These are phyloP conservation scores for Paulownia fortunei DNA, from an alignment of 257 asterid species.

Conservation along the genomic window DNA sequence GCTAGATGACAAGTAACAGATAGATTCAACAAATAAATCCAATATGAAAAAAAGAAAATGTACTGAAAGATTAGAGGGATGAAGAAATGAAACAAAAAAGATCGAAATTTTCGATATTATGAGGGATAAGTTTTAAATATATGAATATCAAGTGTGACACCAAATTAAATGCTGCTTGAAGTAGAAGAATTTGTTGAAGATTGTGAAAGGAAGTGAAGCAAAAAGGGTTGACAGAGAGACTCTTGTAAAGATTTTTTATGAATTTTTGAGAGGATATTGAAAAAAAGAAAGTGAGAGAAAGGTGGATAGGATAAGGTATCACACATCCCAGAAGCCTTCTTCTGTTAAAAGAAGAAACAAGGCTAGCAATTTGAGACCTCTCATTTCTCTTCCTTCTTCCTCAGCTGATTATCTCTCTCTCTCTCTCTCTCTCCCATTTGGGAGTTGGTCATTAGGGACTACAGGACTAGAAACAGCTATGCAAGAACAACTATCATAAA, in stretches of 20 bases:
- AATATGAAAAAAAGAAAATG: too few species aligned
- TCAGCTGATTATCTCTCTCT: background rate
- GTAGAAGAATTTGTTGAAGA: background rate
- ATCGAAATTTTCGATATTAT: background rate
- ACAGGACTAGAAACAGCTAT: background rate
- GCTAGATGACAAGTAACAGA: too few species aligned
- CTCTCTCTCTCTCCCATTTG: background rate
- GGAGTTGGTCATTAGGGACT: background rate
- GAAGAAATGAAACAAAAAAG: background rate
- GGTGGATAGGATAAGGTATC: slow-evolving; percentile 52
- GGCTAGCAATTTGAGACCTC: slow-evolving; percentile 53
- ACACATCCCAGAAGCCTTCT: slow-evolving; percentile 26
- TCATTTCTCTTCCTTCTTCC: slow-evolving; percentile 39
- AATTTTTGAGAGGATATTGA: background rate
- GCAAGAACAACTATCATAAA: too few species aligned
- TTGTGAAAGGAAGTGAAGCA: background rate
- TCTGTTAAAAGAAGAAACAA: slow-evolving; percentile 30
- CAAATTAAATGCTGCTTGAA: too few species aligned
- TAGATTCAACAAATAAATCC: too few species aligned
- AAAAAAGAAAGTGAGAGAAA: slow-evolving; percentile 4
- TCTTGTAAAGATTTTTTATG: background rate
- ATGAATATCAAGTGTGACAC: too few species aligned
- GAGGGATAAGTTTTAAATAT: too few species aligned
- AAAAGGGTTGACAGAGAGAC: background rate
- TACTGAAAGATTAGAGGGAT: background rate